Conservation (phyloP, 1,284 basidiomycete genomes). For the Trichosporon sp. region DNA sequence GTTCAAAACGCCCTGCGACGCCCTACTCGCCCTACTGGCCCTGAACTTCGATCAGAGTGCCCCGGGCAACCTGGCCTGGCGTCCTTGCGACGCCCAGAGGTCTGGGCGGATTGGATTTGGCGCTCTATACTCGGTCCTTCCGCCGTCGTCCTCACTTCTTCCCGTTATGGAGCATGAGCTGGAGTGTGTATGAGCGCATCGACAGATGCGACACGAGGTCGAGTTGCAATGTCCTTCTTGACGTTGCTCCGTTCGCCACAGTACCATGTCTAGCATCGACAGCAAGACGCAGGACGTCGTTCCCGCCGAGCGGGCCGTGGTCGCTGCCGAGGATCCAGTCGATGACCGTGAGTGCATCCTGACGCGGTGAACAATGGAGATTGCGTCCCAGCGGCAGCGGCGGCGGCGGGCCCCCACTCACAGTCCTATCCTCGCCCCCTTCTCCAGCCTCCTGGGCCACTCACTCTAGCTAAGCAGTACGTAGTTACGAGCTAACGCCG, state of each 20-base stretch:
- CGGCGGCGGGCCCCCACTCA: too few species aligned
- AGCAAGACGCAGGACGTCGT: neutral
- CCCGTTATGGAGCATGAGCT: neutral
- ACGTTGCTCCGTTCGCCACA: neutral
- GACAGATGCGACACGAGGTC: too few species aligned
- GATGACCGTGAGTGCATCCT: conserved; percentile 11
- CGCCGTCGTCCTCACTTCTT: too few species aligned
- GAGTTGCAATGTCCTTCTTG: too few species aligned
- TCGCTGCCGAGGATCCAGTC: conserved; percentile 10
- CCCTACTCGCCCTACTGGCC: too few species aligned
- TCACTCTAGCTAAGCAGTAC: too few species aligned
- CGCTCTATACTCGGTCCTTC: neutral
- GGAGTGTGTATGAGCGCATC: neutral
- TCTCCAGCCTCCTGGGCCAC: neutral
- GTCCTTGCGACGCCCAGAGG: neutral
- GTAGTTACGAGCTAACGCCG: neutral
- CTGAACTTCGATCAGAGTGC: too few species aligned
- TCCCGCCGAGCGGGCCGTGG: neutral
- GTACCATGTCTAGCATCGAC: neutral
- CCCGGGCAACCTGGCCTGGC: too few species aligned
- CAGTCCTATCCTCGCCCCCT: neutral
- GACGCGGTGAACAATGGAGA: neutral
- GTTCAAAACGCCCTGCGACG: too few species aligned
- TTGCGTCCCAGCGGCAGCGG: neutral
- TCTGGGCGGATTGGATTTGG: neutral